Percentiles rank a stretch among this genome's conserved stretches.
Conservation (phyloP, 2,329 filamentous ascomycete species). For the Rhynchosporium secalis region DNA sequence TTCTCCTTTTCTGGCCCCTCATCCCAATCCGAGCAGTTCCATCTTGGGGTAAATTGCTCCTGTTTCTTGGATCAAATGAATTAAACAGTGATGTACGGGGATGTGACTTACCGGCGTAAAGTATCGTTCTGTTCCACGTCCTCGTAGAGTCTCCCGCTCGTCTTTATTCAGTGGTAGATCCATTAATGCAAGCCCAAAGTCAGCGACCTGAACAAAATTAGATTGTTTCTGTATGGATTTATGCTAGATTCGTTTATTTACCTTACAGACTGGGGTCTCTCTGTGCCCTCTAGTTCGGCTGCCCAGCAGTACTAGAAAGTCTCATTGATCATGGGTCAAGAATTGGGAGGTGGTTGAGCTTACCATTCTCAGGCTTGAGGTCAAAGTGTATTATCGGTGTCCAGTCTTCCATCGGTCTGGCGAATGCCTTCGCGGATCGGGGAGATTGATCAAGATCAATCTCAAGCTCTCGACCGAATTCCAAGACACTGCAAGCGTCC, state of each 20-base stretch:
- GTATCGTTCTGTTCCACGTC: background rate
- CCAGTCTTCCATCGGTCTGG: background rate
- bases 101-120: background rate
- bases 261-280: background rate
- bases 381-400: background rate
- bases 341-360: background rate
- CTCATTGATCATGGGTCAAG: too few relatives aligned
- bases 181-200: background rate
- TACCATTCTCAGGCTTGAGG: conserved; percentile 11
- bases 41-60: conserved; percentile 7
- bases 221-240: too few relatives aligned
- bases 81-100: background rate
- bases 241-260: background rate
- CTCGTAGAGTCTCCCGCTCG: background rate
- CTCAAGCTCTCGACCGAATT: background rate
- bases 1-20: background rate
- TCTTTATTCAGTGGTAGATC: background rate
- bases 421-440: background rate
- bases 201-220: background rate
- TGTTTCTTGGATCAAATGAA: background rate
- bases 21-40: conserved; percentile 1
- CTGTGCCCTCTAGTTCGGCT: background rate
- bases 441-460: background rate
- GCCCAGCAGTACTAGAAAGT: background rate
- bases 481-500: conserved; percentile 1